Base-by-base conservation (phyloP, 78 protist genomes). In the Diacronema lutheri region DNA sequence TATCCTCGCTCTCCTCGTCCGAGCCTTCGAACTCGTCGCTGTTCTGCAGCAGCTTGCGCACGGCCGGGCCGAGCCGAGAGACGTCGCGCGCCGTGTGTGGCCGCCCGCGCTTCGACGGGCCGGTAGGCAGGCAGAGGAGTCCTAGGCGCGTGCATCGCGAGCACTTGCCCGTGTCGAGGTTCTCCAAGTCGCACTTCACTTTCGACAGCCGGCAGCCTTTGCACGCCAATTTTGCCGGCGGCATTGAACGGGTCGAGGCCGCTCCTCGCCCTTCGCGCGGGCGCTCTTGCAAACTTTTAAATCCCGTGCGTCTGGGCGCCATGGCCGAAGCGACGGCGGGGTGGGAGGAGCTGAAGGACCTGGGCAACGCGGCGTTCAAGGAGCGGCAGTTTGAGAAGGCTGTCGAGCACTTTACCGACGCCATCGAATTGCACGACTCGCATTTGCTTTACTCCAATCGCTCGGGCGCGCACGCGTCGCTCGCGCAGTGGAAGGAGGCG, bases 301-400 rank as follows among this genome's bases (percentile, higher is more conserved):
- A n/a, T n/a, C n/a, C n/a, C n/a, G n/a, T n/a, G n/a, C n/a, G n/a
- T n/a, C n/a, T n/a, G n/a, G n/a, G n/a, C n/a, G n/a, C n/a, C n/a
- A n/a, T n/a, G n/a, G n/a, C n/a, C n/a, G n/a, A n/a, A n/a, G n/a
- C n/a, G n/a, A 44, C 7, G 50, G 50, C 50, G 50, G 7, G 16
- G 50, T 44, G 50, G 50, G 50, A 44, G 50, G 50, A 44, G 50
- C 50, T 44, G 50, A 44, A 44, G 50, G 50, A 44, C 7, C 7
- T 44, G 50, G 86, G 92, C 56, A 91, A 35, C 87, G 76, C 2
- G 29, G 84, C 73, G 2, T 90, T 86, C 86, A 55, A 62, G 58
- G 41, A 26, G 40, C 50, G 80, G 37, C 58, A 65, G 23, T 89
- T 82, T 40, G 85, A 3, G 35, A 72, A 6, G 4, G 97, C 97